These are phyloP conservation scores for Leccinellum albellum DNA, from an alignment of 768 basidiomycete genomes.

Conservation along the genomic window DNA sequence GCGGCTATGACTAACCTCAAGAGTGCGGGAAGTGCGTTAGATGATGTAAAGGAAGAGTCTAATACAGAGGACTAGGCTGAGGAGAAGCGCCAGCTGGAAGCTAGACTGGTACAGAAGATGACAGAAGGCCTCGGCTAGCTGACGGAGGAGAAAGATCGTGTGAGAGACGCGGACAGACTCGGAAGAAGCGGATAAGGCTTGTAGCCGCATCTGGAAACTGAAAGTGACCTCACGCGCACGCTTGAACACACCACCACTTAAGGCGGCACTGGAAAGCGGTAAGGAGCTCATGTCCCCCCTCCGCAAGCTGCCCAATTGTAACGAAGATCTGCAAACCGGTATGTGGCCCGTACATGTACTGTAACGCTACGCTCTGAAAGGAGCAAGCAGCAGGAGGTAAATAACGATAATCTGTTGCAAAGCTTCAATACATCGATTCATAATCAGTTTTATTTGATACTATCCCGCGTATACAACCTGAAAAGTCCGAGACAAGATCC, in stretches of 20 bases:
- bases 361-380: no score
- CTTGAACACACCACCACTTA: constrained; percentile 56
- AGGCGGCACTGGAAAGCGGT: constrained; percentile 61
- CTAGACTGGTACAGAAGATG: constrained; percentile 40
- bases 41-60: constrained; percentile 61
- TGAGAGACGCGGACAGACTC: no score
- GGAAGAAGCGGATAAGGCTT: constrained; percentile 44
- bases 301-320: no score
- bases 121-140: constrained; percentile 36
- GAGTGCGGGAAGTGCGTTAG: constrained; percentile 52
- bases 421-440: no score
- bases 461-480: no score
- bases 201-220: constrained; percentile 46
- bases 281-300: no score
- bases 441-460: no score
- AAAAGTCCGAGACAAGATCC: no score
- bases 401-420: no score
- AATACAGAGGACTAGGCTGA: constrained; percentile 66
- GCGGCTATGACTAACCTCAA: constrained; percentile 26
- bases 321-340: no score
- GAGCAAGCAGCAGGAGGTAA: no score
- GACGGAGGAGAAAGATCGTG: constrained; percentile 44
- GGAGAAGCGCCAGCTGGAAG: constrained; percentile 57
- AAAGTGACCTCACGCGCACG: constrained; percentile 54
- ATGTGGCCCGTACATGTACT: no score